phyloP scores from a whole-genome alignment of 108 stramenopile species.

The Skeletonema costatum region DNA sequence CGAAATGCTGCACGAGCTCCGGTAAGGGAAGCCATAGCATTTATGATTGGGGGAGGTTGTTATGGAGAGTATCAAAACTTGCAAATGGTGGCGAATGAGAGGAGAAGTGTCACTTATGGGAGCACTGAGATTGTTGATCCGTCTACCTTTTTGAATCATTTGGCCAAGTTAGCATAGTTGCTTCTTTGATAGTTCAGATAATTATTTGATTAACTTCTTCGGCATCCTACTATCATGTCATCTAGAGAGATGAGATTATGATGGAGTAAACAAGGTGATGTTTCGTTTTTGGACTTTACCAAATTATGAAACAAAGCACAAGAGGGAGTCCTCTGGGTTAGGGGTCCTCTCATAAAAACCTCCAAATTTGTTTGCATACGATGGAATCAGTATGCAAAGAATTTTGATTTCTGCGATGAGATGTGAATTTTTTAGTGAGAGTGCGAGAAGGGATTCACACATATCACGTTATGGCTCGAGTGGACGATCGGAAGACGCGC shows the following conservation, averaged over 20 bases:
- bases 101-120: constrained; percentile 89
- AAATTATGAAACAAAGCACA: too few relatives aligned
- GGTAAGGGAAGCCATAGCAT: constrained; percentile 89
- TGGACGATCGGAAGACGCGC: neutral
- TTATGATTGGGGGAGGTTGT: constrained; percentile 96
- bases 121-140: constrained; percentile 92
- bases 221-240: too few relatives aligned
- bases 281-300: too few relatives aligned
- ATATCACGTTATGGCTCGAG: neutral
- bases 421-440: neutral
- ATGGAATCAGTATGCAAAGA: neutral
- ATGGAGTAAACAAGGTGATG: too few relatives aligned
- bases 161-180: constrained; percentile 62
- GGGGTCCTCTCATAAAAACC: too few relatives aligned
- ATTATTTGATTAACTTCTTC: neutral
- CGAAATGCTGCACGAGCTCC: constrained; percentile 71
- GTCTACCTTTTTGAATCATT: constrained; percentile 74
- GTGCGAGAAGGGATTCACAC: neutral
- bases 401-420: neutral
- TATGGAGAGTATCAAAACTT: constrained; percentile 98
- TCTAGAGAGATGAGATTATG: too few relatives aligned
- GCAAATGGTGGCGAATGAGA: constrained; percentile 86
- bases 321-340: too few relatives aligned
- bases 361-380: neutral
- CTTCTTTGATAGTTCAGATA: neutral